Evolutionary conservation across 495 filamentous ascomycete genomes (phyloP), one percentile per base, ranked within the genome.

Genomic region (Glonium stellatum): DNA sequence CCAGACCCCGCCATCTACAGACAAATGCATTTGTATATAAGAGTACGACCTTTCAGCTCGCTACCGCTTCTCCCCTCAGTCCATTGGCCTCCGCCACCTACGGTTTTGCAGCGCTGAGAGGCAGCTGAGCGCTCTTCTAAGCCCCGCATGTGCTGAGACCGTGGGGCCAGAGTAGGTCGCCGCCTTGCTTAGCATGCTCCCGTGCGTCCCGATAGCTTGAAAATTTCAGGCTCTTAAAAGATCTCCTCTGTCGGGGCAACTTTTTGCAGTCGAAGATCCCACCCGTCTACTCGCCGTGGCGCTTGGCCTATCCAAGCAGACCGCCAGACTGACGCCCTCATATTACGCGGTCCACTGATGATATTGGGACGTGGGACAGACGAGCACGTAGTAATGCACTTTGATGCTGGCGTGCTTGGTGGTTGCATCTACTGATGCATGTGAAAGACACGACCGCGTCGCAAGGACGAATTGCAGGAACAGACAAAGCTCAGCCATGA

Each of bases 311-410:
- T 42, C 13, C 13, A 21, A 42, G 12, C 21, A 58, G 54, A 67
- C 65, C 65, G 65, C 65, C 50, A 61, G 23, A 60, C 61, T 56
- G 60, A 50, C 25, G 15, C 54, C 47, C 46, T 47, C 21, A 48
- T 58, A 31, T 31, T 57, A 60, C 54, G 57, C 52, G 13, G 36
- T 21, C 15, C 31, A 39, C 31, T 15, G 31, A n/a, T 34, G 4
- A 31, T 18, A 54, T 8, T 31, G 2, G 12, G 11, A 19, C n/a
- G 22, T 36, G 51, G 25, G 5, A n/a, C 34, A 27, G 10, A 9
- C 11, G 27, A 54, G 18, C 9, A 39, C n/a, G n/a, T n/a, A n/a
- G n/a, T n/a, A n/a, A n/a, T 12, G 51, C 27, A 10, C 27, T 34
- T 35, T 27, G 21, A 34, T 22, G 21, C 27, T 39, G n/a, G 10